phyloP scores from a whole-genome alignment of 352 stramenopile genomes.

The Elongisporangium anandrum region DNA sequence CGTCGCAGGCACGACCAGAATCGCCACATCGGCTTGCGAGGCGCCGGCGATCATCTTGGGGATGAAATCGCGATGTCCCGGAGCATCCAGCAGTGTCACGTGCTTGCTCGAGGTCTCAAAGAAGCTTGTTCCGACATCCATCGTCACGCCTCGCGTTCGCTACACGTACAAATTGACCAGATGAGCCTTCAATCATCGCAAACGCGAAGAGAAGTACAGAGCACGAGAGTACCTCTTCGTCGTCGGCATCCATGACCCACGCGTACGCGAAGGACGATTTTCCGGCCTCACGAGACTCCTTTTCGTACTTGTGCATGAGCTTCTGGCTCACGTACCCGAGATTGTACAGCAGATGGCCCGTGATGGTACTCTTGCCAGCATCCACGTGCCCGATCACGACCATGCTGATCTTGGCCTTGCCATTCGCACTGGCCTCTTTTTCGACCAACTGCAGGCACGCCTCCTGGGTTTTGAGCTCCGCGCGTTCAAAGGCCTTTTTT shows the following conservation, averaged over 20 bases:
- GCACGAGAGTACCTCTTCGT: constrained; percentile 46
- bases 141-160: constrained; percentile 95
- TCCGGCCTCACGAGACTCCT: constrained; percentile 85
- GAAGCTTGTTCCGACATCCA: constrained; percentile 95
- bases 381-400: constrained; percentile 98
- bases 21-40: constrained; percentile 86
- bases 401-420: constrained; percentile 89
- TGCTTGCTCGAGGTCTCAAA: constrained; percentile 89
- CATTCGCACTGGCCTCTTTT: constrained; percentile 33
- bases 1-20: constrained; percentile 94
- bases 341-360: constrained; percentile 93
- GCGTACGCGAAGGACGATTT: constrained; percentile 96
- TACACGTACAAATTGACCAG: constrained; percentile 40
- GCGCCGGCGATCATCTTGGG: constrained; percentile 97
- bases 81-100: constrained; percentile 95
- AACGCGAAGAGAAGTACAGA: background rate
- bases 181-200: constrained; percentile 7
- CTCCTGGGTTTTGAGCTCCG: constrained; percentile 67
- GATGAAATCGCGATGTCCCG: constrained; percentile 97
- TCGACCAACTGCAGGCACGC: constrained; percentile 33
- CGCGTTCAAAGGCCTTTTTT: constrained; percentile 62
- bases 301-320: constrained; percentile 91
- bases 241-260: constrained; percentile 92
- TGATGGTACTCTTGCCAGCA: constrained; percentile 97
- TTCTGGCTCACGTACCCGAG: constrained; percentile 85